These are phyloP conservation scores for Suillus hirtellus DNA, from an alignment of 768 basidiomycete genomes.

Conservation along the genomic window DNA sequence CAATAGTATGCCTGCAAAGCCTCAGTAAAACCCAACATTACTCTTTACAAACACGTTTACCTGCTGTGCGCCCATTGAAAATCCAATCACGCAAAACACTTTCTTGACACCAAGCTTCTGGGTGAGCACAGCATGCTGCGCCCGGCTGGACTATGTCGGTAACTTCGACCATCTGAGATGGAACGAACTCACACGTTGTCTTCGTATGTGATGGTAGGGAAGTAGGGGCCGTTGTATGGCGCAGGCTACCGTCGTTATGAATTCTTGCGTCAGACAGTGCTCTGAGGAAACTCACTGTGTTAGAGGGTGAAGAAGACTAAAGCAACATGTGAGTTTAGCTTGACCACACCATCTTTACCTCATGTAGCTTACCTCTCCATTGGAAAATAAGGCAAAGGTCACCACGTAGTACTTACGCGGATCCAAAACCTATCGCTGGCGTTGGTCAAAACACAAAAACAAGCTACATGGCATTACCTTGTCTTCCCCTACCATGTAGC, in stretches of 20 bases:
- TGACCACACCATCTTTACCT: background rate
- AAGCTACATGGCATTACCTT: slow-evolving; percentile 36
- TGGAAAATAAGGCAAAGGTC: slow-evolving; percentile 58
- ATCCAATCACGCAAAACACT: slow-evolving; percentile 50
- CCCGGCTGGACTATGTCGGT: slow-evolving; percentile 38
- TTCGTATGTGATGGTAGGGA: slow-evolving; percentile 54
- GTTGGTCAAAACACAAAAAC: background rate
- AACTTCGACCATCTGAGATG: background rate
- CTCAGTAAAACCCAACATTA: background rate
- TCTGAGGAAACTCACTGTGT: slow-evolving; percentile 33
- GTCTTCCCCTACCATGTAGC: slow-evolving; percentile 51
- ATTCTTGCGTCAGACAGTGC: background rate
- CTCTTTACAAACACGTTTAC: slow-evolving; percentile 17
- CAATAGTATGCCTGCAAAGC: slow-evolving; percentile 51
- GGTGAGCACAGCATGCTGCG: slow-evolving; percentile 54
- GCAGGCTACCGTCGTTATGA: slow-evolving; percentile 37
- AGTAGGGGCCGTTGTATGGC: slow-evolving; percentile 62
- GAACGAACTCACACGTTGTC: slow-evolving; percentile 51
- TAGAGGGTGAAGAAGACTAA: slow-evolving; percentile 64
- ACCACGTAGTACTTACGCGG: slow-evolving; percentile 54
- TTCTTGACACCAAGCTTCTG: slow-evolving; percentile 46
- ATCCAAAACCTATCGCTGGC: slow-evolving; percentile 41
- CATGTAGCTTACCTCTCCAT: slow-evolving; percentile 49
- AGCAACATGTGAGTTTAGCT: background rate
- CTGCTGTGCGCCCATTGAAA: slow-evolving; percentile 63